Evolutionary conservation across 148 eudicot species (phyloP).

Genomic region (Mesembryanthemum crystallinum): DNA sequence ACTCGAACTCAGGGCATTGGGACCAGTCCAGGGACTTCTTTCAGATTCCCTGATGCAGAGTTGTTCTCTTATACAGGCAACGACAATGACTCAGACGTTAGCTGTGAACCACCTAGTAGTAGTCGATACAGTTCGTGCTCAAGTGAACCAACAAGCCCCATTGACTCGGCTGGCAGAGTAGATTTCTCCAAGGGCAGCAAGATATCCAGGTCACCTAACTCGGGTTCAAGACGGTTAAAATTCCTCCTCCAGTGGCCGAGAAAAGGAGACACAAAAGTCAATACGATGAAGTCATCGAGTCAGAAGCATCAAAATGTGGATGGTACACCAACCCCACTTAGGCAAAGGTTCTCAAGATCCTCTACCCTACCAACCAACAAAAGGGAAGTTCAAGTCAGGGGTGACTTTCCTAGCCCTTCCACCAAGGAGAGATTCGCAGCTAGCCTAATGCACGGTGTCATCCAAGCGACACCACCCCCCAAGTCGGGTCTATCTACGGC

Average conservation of each 20-base stretch:
- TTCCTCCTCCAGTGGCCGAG: slow-evolving; percentile 46
- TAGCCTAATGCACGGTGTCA: slow-evolving; percentile 59
- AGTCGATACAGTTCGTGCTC: slow-evolving; percentile 40
- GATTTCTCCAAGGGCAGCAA: no score
- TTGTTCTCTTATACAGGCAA: slow-evolving; percentile 42
- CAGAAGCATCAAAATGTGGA: slow-evolving; percentile 20
- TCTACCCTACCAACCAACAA: slow-evolving; percentile 35
- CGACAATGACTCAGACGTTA: slow-evolving; percentile 25
- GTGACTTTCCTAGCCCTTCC: slow-evolving; percentile 46
- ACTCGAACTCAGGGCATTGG: slow-evolving; percentile 58
- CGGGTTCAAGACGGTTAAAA: slow-evolving; percentile 44
- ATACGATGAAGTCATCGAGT: not conserved
- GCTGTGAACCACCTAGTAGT: slow-evolving; percentile 39
- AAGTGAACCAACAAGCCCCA: slow-evolving; percentile 38
- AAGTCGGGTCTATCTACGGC: slow-evolving; percentile 21
- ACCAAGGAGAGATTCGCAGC: slow-evolving; percentile 47
- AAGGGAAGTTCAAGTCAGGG: slow-evolving; percentile 22
- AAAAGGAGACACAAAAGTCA: slow-evolving; percentile 30
- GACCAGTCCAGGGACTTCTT: slow-evolving; percentile 79
- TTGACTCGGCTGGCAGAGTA: no score
- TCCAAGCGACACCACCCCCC: slow-evolving; percentile 46
- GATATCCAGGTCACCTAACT: slow-evolving; percentile 24
- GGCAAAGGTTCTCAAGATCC: slow-evolving; percentile 40
- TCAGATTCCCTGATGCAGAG: slow-evolving; percentile 71
- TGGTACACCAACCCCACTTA: slow-evolving; percentile 42